A percentile compares a stretch with the other conserved stretches of the same genome.
Conservation (phyloP, 805 yeast genomes). For the Candida insectorum region DNA sequence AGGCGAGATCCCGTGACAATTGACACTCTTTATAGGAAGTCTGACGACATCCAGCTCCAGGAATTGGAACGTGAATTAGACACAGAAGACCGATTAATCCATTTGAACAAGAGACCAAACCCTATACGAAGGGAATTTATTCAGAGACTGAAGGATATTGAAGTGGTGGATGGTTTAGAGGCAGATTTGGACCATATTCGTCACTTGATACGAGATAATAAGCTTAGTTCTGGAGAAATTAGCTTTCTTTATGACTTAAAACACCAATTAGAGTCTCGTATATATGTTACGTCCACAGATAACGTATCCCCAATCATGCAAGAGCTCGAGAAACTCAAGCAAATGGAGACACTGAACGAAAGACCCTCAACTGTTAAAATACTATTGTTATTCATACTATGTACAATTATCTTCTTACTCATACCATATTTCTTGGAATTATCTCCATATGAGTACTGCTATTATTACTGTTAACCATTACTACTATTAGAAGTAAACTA, state of each 20-base stretch:
- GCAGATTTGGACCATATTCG: constrained; percentile 6
- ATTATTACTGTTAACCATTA: constrained; percentile 30
- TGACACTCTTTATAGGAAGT: too few species aligned
- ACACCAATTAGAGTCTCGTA: constrained; percentile 3
- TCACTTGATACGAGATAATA: constrained; percentile 5
- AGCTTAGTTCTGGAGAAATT: constrained; percentile 5
- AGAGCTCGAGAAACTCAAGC: constrained; percentile 6
- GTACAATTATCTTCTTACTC: constrained; percentile 11
- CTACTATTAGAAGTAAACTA: constrained; percentile 10
- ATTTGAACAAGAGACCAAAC: constrained; percentile 6
- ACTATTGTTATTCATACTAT: constrained; percentile 4
- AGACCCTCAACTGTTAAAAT: background rate
- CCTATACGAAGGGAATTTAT: constrained; percentile 10
- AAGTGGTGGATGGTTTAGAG: constrained; percentile 8
- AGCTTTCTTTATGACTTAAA: constrained; percentile 6
- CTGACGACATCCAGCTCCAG: too few species aligned
- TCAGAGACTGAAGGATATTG: constrained; percentile 3
- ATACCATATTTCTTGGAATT: constrained; percentile 4
- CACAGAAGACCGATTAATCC: background rate
- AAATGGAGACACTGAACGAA: background rate
- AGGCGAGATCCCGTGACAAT: too few species aligned
- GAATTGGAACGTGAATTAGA: too few species aligned
- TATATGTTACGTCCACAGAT: constrained; percentile 1
- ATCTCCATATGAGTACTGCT: constrained; percentile 35
- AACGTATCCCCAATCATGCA: constrained; percentile 4